A percentile compares a stretch with the other conserved stretches of the same genome.
phyloP scores from a whole-genome alignment of 805 yeast genomes.

The Wickerhamiella musiphila region DNA sequence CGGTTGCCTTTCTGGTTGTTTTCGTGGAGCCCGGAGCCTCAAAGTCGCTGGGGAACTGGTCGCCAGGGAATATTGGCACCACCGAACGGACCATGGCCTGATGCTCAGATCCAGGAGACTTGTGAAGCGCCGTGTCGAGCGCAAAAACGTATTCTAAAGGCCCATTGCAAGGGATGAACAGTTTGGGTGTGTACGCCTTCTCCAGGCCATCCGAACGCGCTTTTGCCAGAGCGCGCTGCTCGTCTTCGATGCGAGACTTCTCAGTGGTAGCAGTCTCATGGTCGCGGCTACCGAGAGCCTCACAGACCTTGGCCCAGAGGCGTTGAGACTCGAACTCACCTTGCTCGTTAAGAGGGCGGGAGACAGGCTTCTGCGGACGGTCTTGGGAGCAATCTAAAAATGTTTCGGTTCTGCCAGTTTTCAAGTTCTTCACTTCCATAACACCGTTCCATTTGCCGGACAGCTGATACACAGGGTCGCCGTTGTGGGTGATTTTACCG shows the following conservation, averaged over 20 bases:
- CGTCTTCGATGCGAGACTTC: slow-evolving; percentile 70
- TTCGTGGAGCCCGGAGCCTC: slow-evolving; percentile 52
- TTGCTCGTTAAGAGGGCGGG: slow-evolving; percentile 66
- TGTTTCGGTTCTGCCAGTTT: slow-evolving; percentile 27
- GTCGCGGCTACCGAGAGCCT: slow-evolving; percentile 62
- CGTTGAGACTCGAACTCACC: slow-evolving; percentile 64
- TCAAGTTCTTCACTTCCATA: slow-evolving; percentile 45
- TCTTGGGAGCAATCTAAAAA: slow-evolving; percentile 38
- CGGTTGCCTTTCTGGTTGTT: slow-evolving; percentile 10
- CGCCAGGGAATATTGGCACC: slow-evolving; percentile 77
- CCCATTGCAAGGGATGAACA: slow-evolving; percentile 39
- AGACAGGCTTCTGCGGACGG: slow-evolving; percentile 40
- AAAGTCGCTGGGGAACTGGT: slow-evolving; percentile 44
- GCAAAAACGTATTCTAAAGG: slow-evolving; percentile 46
- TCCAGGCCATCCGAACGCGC: slow-evolving; percentile 62
- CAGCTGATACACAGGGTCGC: slow-evolving; percentile 44
- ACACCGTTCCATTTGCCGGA: slow-evolving; percentile 89
- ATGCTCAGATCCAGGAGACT: slow-evolving; percentile 35
- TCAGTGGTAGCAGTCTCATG: slow-evolving; percentile 78
- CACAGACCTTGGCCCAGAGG: slow-evolving; percentile 68
- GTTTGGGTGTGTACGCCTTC: slow-evolving; percentile 46
- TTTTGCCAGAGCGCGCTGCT: slow-evolving; percentile 62
- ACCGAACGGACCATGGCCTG: slow-evolving; percentile 40
- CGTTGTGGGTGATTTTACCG: slow-evolving; percentile 46
- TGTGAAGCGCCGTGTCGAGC: slow-evolving; percentile 34